Evolutionary conservation across 495 filamentous ascomycete genomes (phyloP).

Genomic region (Hyphodiscus hymeniophilus): DNA sequence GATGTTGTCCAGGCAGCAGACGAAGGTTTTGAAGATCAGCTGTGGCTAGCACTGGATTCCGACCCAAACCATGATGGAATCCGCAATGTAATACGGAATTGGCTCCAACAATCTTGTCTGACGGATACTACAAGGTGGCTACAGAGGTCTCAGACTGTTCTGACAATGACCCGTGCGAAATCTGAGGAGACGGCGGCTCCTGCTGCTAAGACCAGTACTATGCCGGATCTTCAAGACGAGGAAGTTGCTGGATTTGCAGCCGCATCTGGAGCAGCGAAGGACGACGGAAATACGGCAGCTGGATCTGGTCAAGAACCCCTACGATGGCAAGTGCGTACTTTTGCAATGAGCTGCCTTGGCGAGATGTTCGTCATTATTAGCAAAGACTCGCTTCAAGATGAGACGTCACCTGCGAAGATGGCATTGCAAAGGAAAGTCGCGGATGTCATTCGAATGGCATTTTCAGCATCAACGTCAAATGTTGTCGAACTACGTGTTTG

Average conservation of each 20-base stretch:
- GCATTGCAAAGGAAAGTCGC: constrained; percentile 78
- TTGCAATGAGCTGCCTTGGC: constrained; percentile 85
- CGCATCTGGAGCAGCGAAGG: constrained; percentile 53
- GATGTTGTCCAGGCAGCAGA: constrained; percentile 67
- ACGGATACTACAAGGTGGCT: constrained; percentile 76
- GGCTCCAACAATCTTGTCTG: constrained; percentile 80
- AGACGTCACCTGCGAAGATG: constrained; percentile 59
- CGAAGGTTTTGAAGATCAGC: constrained; percentile 73
- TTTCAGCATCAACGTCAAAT: constrained; percentile 90
- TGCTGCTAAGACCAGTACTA: constrained; percentile 38
- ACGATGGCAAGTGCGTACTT: constrained; percentile 92
- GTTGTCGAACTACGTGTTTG: constrained; percentile 83
- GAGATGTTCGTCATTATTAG: constrained; percentile 69
- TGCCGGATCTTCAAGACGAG: constrained; percentile 81
- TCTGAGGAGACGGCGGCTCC: constrained; percentile 41
- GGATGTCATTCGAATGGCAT: constrained; percentile 94
- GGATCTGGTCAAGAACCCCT: constrained; percentile 75
- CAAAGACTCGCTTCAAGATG: constrained; percentile 60
- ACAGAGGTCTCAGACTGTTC: constrained; percentile 73
- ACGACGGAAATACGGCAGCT: constrained; percentile 51
- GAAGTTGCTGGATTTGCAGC: constrained; percentile 92
- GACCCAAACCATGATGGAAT: constrained; percentile 67
- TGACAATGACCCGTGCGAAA: constrained; percentile 75
- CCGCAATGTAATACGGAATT: constrained; percentile 76
- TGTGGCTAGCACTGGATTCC: constrained; percentile 82